Evolutionary conservation across 2,329 filamentous ascomycete species (phyloP).

Genomic region (Cytospora mali): DNA sequence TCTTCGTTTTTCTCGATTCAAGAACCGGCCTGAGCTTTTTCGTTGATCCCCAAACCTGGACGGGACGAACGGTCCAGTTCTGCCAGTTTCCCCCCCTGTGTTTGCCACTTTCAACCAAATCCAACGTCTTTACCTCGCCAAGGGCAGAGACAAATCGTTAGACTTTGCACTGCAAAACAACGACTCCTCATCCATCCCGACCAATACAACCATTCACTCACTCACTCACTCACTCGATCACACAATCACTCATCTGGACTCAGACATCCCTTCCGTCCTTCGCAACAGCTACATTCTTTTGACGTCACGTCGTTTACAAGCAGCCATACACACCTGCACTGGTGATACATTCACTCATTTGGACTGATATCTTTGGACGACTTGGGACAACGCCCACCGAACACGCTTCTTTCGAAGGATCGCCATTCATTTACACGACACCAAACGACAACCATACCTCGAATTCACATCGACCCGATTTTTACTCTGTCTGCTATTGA

Average conservation of each 20-base stretch:
- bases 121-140: background rate
- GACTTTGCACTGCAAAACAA: background rate
- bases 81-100: background rate
- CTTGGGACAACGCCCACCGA: conserved; percentile 11
- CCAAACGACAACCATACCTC: conserved; percentile 14
- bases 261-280: conserved; percentile 12
- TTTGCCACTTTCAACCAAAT: background rate
- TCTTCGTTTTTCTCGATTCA: conserved; percentile 4
- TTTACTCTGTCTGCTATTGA: conserved; percentile 10
- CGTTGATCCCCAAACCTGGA: background rate
- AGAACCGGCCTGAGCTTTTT: conserved; percentile 11
- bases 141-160: conserved; percentile 5
- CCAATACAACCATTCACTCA: conserved; percentile 7
- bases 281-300: conserved; percentile 14
- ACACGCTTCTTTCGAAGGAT: conserved; percentile 5
- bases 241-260: conserved; percentile 5
- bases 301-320: conserved; percentile 18
- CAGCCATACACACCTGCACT: conserved; percentile 10
- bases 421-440: conserved; percentile 16
- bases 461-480: conserved; percentile 10
- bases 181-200: background rate
- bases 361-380: conserved; percentile 4
- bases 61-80: background rate
- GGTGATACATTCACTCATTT: conserved; percentile 17
- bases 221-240: background rate